Conservation (phyloP, 192 early-diverging fungal species). For the Rhizoclosmatium globosum region DNA sequence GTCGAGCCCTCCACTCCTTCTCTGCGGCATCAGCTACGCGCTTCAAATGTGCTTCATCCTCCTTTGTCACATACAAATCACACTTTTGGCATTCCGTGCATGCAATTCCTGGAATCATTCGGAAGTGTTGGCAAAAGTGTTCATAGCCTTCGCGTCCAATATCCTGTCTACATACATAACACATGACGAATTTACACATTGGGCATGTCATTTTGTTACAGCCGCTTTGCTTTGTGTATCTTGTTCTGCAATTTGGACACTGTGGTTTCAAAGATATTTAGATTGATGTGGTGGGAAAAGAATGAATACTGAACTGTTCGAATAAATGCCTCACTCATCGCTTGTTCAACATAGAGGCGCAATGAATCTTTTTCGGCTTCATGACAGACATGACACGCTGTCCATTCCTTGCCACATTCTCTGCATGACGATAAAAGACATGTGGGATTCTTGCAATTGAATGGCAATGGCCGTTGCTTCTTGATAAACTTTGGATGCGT, state of each 20-base stretch:
- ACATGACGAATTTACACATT: conserved; percentile 67
- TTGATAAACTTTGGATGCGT: background rate
- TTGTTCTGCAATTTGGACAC: conserved; percentile 64
- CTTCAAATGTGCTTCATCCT: conserved; percentile 54
- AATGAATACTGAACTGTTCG: conserved; percentile 59
- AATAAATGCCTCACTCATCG: conserved; percentile 68
- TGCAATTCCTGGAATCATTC: conserved; percentile 51
- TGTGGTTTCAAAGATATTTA: conserved; percentile 32
- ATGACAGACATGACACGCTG: conserved; percentile 57
- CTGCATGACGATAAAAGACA: conserved; percentile 59
- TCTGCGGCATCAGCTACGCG: conserved; percentile 55
- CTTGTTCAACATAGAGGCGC: conserved; percentile 65
- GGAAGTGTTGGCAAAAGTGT: conserved; percentile 72
- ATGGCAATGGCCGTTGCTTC: conserved; percentile 35
- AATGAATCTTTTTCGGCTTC: conserved; percentile 60
- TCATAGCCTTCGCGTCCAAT: conserved; percentile 60
- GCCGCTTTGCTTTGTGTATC: conserved; percentile 64
- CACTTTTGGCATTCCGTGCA: conserved; percentile 63
- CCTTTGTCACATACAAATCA: conserved; percentile 64
- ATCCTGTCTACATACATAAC: conserved; percentile 70
- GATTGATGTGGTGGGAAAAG: background rate
- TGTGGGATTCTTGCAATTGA: conserved; percentile 59
- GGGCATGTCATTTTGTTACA: conserved; percentile 74
- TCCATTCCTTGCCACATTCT: conserved; percentile 49
- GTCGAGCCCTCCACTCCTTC: conserved; percentile 45